Percentiles rank a stretch among this genome's conserved stretches.
Evolutionary conservation across 495 filamentous ascomycete genomes (phyloP).

Genomic region (Penicillium macrosclerotiorum): DNA sequence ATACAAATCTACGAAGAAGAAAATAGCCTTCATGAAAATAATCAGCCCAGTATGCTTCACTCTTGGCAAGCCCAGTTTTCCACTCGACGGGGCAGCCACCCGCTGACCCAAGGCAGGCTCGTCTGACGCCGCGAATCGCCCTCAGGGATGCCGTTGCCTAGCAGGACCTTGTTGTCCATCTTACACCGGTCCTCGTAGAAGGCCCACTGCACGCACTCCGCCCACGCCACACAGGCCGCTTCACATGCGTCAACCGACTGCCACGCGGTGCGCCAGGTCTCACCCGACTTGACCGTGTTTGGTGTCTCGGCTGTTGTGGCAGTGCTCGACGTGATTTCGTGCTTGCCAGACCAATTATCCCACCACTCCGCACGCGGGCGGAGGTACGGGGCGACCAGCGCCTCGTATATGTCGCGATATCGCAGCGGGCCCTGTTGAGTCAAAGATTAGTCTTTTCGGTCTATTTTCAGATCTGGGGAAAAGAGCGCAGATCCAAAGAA

Average conservation of each 20-base stretch:
- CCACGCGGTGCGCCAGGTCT: slow-evolving; percentile 22
- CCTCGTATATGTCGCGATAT: slow-evolving; percentile 25
- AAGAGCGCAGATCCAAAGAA: too few species aligned
- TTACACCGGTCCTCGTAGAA: slow-evolving; percentile 28
- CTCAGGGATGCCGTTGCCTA: slow-evolving; percentile 23
- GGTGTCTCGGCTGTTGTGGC: slow-evolving; percentile 14
- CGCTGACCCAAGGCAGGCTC: slow-evolving; percentile 24
- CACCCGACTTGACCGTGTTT: slow-evolving; percentile 12
- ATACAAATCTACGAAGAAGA: too few species aligned
- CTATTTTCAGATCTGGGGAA: neutral
- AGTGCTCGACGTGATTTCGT: slow-evolving; percentile 26
- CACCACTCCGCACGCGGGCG: slow-evolving; percentile 22
- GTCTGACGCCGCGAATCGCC: slow-evolving; percentile 22
- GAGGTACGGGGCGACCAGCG: slow-evolving; percentile 17
- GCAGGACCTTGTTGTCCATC: slow-evolving; percentile 20
- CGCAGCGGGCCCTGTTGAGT: slow-evolving; percentile 15
- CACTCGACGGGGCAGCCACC: slow-evolving; percentile 22
- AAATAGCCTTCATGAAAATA: too few species aligned
- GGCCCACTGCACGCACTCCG: slow-evolving; percentile 27
- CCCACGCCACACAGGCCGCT: slow-evolving; percentile 24
- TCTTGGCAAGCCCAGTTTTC: slow-evolving; percentile 21
- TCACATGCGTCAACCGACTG: slow-evolving; percentile 26
- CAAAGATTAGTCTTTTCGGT: neutral
- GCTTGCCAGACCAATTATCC: slow-evolving; percentile 26
- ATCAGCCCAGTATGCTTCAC: too few species aligned